Conservation (phyloP, 495 filamentous ascomycete species). For the Clavariopsis aquatica region DNA sequence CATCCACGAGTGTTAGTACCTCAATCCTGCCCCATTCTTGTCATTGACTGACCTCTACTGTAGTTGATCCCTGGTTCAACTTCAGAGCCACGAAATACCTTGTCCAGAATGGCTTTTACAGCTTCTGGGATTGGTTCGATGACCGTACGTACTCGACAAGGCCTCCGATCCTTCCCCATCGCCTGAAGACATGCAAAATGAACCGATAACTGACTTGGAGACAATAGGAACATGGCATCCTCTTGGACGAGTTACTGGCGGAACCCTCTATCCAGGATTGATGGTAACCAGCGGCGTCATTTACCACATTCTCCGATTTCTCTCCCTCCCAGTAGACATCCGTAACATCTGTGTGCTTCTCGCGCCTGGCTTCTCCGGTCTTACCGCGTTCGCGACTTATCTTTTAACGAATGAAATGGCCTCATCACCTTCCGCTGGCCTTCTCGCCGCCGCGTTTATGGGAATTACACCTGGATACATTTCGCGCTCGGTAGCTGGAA, state of each 20-base stretch:
- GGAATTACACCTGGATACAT: conserved; percentile 98
- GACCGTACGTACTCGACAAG: conserved; percentile 66
- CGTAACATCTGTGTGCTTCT: conserved; percentile 98
- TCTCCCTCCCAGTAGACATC: conserved; percentile 95
- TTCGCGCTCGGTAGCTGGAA: conserved; percentile 93
- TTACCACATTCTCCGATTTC: conserved; percentile 88
- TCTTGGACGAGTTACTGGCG: conserved; percentile 96
- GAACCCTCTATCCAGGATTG: conserved; percentile 95
- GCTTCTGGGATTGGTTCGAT: conserved; percentile 99
- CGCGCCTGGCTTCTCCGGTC: conserved; percentile 90
- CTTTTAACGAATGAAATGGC: conserved; percentile 97
- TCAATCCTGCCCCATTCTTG: conserved; percentile 7
- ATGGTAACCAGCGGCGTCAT: conserved; percentile 99
- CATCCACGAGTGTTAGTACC: conserved; percentile 92
- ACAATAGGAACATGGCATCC: conserved; percentile 93
- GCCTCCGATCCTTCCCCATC: neutral
- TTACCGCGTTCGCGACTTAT: conserved; percentile 92
- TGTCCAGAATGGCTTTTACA: conserved; percentile 93
- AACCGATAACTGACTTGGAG: conserved; percentile 18
- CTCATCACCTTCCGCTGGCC: conserved; percentile 84
- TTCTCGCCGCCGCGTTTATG: conserved; percentile 95
- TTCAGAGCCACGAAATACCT: conserved; percentile 98
- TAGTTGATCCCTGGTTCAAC: conserved; percentile 99
- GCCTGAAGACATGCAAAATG: neutral
- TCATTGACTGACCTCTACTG: conserved; percentile 33